A percentile compares a stretch with the other conserved stretches of the same genome.
phyloP scores from a whole-genome alignment of 2,329 filamentous ascomycete species.

The Magnaporthales sp. region DNA sequence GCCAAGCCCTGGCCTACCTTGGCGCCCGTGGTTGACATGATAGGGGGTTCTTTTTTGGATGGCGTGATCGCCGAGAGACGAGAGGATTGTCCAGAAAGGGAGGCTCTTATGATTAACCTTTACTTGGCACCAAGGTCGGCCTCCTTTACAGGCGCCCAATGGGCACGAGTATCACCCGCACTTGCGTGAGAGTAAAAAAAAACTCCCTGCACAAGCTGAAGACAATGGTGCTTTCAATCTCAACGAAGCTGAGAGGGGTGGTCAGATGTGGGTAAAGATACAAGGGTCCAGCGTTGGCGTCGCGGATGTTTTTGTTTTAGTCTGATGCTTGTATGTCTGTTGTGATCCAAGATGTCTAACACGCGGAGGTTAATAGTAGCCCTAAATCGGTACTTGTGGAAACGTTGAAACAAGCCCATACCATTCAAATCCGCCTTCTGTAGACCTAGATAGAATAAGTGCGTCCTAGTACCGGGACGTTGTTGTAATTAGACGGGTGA shows the following conservation, averaged over 20 bases:
- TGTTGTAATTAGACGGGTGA: neutral
- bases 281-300: neutral
- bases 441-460: neutral
- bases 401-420: neutral
- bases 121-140: neutral
- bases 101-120: neutral
- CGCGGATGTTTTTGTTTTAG: neutral
- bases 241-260: neutral
- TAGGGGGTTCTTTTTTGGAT: neutral
- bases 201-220: neutral
- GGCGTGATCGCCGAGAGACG: neutral
- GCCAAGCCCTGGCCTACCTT: slow-evolving; percentile 67
- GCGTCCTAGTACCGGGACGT: neutral
- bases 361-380: neutral
- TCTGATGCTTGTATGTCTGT: neutral
- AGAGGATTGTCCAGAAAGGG: neutral
- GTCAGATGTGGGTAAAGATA: neutral
- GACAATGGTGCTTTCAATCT: neutral
- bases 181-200: neutral
- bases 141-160: neutral
- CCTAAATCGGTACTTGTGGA: neutral
- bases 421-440: neutral
- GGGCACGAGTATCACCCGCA: neutral
- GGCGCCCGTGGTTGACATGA: slow-evolving; percentile 31
- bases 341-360: neutral